Evolutionary conservation across 129 eudicot genomes (phyloP), one percentile per base, ranked within the genome.

Genomic region (Lactuca saligna): DNA sequence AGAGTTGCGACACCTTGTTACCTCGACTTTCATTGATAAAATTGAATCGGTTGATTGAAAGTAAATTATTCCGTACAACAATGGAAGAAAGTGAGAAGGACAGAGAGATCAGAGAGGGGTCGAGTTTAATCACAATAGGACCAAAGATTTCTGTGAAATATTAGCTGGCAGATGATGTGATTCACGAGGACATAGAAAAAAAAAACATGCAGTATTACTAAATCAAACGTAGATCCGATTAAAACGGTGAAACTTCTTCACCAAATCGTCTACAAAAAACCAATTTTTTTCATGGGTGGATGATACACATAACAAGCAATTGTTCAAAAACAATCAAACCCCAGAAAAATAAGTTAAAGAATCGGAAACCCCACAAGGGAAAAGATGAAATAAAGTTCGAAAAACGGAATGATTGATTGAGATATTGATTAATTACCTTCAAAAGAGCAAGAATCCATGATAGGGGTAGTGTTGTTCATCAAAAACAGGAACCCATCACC

Each of bases 371-470:
- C 71, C 65, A 73, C 32, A 17, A 56, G 38, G 75, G n/a, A 51
- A 67, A 75, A 75, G 48, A 51, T 46, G 3, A 17, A 66, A 49
- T 34, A 29, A 65, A 64, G 78, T 42, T 54, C 14, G 14, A 16
- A 31, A 55, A 74, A 10, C 12, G 29, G 42, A 75, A 3, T 20
- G 68, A 61, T 53, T 51, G 74, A 25, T 67, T 46, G 51, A 71
- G 54, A 38, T 5, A 54, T 72, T 25, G 70, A 54, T 63, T 16
- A 37, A 48, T 68, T 75, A 76, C 80, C 80, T 76, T 76, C 59
- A 32, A 76, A 76, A 69, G 80, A 61, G 65, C 63, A 68, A 76
- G 75, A 76, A 76, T 76, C 80, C 80, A 76, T 75, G 75, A 75
- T 67, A 61, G 35, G 61, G 54, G 42, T 7, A 65, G 66, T 65